Percentiles rank a stretch among this genome's conserved stretches.
These are phyloP conservation scores for Didymella glomerata DNA, from an alignment of 2,329 filamentous ascomycete genomes.

Conservation along the genomic window DNA sequence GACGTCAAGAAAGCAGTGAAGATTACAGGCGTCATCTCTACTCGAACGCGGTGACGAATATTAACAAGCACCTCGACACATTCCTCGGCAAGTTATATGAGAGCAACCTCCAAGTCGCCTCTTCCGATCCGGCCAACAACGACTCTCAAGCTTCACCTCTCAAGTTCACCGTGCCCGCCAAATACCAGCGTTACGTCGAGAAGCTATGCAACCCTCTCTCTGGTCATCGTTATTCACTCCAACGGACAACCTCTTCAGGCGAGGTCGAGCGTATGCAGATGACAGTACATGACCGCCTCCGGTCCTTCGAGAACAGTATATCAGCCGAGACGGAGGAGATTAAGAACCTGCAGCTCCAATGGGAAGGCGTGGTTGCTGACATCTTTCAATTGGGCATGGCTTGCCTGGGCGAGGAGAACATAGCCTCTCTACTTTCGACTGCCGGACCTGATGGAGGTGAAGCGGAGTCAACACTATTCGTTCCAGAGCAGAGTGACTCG, in stretches of 20 bases:
- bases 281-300: conserved; percentile 34
- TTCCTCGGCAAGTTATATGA: conserved; percentile 25
- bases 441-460: neutral
- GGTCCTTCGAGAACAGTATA: conserved; percentile 32
- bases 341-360: conserved; percentile 32
- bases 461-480: conserved; percentile 28
- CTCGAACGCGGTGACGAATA: conserved; percentile 24
- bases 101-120: conserved; percentile 25
- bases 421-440: conserved; percentile 31
- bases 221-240: conserved; percentile 23
- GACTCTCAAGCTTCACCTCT: conserved; percentile 18
- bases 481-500: conserved; percentile 26
- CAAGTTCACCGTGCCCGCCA: conserved; percentile 28
- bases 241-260: conserved; percentile 22
- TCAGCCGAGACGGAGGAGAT: conserved; percentile 31
- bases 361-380: conserved; percentile 41
- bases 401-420: conserved; percentile 34
- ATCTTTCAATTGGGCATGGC: conserved; percentile 41
- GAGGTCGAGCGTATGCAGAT: conserved; percentile 17
- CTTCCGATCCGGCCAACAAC: conserved; percentile 14
- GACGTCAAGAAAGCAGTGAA: conserved; percentile 34
- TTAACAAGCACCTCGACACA: conserved; percentile 33
- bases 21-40: conserved; percentile 41
- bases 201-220: conserved; percentile 36
- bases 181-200: conserved; percentile 29